Evolutionary conservation across 176 grass and related monocot species (phyloP), one percentile per base, ranked within the genome.

Genomic region (Poa annua): DNA sequence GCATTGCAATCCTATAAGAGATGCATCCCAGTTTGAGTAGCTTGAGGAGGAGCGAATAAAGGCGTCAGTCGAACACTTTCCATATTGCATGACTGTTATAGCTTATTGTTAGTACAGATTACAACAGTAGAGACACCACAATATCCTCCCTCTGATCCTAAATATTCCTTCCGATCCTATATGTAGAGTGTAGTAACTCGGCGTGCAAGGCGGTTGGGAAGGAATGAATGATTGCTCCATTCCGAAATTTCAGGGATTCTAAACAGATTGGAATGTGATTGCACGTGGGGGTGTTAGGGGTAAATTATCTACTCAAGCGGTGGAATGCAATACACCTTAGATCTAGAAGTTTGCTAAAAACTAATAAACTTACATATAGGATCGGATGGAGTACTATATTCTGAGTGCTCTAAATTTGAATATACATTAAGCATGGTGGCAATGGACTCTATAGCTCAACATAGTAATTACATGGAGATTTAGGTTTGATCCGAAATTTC

Each of bases 11-110:
- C 11, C 16, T 64, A 25, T 6, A 73, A 10, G 59, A 71, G 36
- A 79, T 72, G 56, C 55, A 87, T 61, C 52, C 41, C 16, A 63
- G n/a, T 83, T 83, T 63, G 44, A 42, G 26, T 7, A 61, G 64
- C 4, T 24, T 34, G 11, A 80, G 56, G 38, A 85, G 15, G 8
- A 75, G 15, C 74, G 20, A 66, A 57, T 54, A 82, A 57, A 12
- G 26, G 13, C 60, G 39, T 61, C 13, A 2, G 39, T 22, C 4
- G 2, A 38, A 73, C 12, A 75, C 42, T 83, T 16, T 14, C 29
- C 6, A 50, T 1, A 16, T 35, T 50, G 47, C 35, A 29, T 64
- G 16, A 20, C n/a, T 4, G 5, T 72, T 54, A 1, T 29, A 54
- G 32, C 29, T 79, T 73, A 19, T 78, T 9, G 20, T 52, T 54